Evolutionary conservation across 495 filamentous ascomycete genomes (phyloP), one percentile per base, ranked within the genome.

Genomic region (Neurospora sp.): DNA sequence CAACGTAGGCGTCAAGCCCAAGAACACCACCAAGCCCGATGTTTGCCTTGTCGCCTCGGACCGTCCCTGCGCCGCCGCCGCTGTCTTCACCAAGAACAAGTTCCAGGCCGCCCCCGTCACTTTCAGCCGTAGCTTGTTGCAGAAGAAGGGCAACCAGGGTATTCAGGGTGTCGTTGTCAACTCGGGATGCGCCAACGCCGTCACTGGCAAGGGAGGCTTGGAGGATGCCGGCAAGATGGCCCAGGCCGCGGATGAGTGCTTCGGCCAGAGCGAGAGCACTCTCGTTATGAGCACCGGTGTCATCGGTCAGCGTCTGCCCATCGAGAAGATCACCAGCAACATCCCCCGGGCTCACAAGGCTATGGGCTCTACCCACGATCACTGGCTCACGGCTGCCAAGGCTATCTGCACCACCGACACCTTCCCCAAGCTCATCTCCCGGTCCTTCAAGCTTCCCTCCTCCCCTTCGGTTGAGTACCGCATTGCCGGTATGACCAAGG

Each of bases 351-450:
- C 92, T 4, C 86, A 93, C 79, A 80, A 84, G 66, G 86, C 85
- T 70, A 88, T 97, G 71, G 91, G 89, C 72, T 85, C 87, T 31
- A 88, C 90, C 10, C 94, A 98, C 82, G 88, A 92, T 71, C 88
- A 94, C 82, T 99, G 94, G 94, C 85, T 98, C 54, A 85, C 84
- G 38, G 90, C 92, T 69, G 96, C 96, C 70, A 92, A 91, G 78
- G 94, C 96, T 31, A 99, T 99, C 82, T 98, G 94, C 85, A 99
- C 96, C 18, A 99, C 96, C 38, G 96, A 99, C 83, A 99, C 96
- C 38, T 99, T 99, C 84, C 96, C 96, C 75, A 99, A 99, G 84
- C 90, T 99, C 73, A 85, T 93, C 73, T 97, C 94, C 23, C 88
- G 87, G 72, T 90, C 88, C 5, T 99, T 98, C 83, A 90, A 84